Conservation (phyloP, 192 early-diverging fungal species). For the Mortierella claussenii region DNA sequence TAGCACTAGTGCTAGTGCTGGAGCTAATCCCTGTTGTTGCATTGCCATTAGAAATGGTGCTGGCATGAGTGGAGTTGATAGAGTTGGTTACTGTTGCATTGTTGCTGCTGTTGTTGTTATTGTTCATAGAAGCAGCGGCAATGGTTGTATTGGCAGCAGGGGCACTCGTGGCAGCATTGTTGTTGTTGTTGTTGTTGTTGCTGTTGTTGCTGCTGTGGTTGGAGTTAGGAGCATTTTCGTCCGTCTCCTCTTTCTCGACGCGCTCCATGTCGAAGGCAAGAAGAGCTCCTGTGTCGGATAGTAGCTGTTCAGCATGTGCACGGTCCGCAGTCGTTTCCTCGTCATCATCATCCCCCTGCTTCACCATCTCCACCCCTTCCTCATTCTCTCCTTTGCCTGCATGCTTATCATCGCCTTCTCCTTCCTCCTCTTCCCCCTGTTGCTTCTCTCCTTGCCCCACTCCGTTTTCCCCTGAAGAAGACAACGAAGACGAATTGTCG, state of each 20-base stretch:
- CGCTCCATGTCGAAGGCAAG: constrained; percentile 6
- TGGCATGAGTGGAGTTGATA: neutral
- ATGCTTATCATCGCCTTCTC: neutral
- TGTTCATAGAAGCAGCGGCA: too few species aligned
- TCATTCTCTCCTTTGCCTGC: neutral
- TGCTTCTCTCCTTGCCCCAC: neutral
- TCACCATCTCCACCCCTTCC: neutral
- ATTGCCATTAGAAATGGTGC: neutral
- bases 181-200: too few species aligned
- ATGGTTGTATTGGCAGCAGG: too few species aligned
- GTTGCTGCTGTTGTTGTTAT: neutral
- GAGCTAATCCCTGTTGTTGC: neutral
- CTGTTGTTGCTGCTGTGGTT: too few species aligned
- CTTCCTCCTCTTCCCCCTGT: neutral
- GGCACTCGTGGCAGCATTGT: too few species aligned
- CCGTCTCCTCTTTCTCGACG: constrained; percentile 23
- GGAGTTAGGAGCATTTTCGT: too few species aligned
- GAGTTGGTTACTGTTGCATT: neutral
- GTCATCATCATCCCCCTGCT: neutral
- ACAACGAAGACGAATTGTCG: neutral
- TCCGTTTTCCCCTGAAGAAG: too few species aligned
- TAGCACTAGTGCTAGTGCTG: constrained; percentile 4
- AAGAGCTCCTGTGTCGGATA: constrained; percentile 3
- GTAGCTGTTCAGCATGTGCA: constrained; percentile 9
- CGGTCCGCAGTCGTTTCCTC: constrained; percentile 16